Evolutionary conservation across 768 basidiomycete genomes (phyloP).

Genomic region (Suillus clintonianus): DNA sequence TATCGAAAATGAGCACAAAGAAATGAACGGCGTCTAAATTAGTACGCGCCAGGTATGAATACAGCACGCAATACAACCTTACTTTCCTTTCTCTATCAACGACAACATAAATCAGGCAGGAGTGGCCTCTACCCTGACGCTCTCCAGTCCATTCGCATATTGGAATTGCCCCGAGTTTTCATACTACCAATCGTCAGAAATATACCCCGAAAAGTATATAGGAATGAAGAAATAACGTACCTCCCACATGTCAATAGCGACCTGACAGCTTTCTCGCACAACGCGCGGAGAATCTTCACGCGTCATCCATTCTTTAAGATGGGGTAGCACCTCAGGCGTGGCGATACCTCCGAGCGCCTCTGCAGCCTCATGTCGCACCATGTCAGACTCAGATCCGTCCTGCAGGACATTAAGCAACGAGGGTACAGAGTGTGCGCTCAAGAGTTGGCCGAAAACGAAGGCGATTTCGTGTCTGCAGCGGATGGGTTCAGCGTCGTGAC

Average conservation of each 20-base stretch:
- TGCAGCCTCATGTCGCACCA: conserved; percentile 99
- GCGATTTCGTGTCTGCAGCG: conserved; percentile 91
- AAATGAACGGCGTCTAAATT: not conserved
- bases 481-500: not conserved
- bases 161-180: conserved; percentile 84
- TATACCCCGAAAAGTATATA: not conserved
- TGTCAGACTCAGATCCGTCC: conserved; percentile 76
- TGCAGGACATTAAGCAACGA: conserved; percentile 78
- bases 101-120: not conserved
- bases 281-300: conserved; percentile 82
- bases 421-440: conserved; percentile 86
- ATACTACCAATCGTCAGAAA: conserved; percentile 44
- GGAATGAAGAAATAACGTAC: conserved; percentile 40
- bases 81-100: not conserved
- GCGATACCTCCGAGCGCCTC: conserved; percentile 98
- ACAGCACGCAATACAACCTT: not conserved
- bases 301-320: conserved; percentile 82
- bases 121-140: not conserved
- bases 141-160: conserved; percentile 60
- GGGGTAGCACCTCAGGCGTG: conserved; percentile 85
- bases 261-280: conserved; percentile 93
- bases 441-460: conserved; percentile 95
- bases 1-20: not conserved
- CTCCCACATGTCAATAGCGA: conserved; percentile 98
- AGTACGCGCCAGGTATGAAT: not conserved